Evolutionary conservation across 352 stramenopile species (phyloP), one percentile per base, ranked within the genome.

Genomic region (Globisporangium echinulatum): DNA sequence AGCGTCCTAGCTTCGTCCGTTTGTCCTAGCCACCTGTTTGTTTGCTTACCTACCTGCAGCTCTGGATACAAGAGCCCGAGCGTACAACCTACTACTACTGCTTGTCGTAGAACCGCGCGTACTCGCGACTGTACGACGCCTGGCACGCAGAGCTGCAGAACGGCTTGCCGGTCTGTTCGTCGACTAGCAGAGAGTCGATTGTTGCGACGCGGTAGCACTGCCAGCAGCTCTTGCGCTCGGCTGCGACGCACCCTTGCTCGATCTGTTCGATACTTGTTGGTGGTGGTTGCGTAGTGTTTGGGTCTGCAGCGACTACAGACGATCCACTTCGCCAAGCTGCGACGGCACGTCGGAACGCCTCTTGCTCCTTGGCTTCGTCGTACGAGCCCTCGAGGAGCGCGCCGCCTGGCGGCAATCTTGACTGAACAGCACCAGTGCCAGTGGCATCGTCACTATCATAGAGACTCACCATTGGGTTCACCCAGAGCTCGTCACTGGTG

Each of bases 181-280:
- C 85, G 5, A 67, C 52, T 0, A 87, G 44, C 10, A 90, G 59
- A 3, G 46, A 48, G 8, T 88, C 76, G 5, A 63, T 63, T 46
- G 63, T 66, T 39, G 73, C 60, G 15, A 94, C 58, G 4, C 67
- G 69, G 63, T 94, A 94, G 56, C 85, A 94, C 42, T 94, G 82
- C 85, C 85, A 94, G 53, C 82, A 94, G 59, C 81, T 86, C 61
- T 82, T 84, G 25, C 74, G 74, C 40, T 77, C 64, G 7, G 59
- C 69, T 10, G 77, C 71, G 0, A 61, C 55, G 14, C 72, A 78
- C 3, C 72, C 66, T 49, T 74, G 82, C 52, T 94, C 84, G 25
- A 63, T 72, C 39, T 76, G 69, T 37, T 88, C 66, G 5, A 78
- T 58, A 5, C 36, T 58, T 56, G n/a, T 58, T 56, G n/a, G 44